phyloP scores from a whole-genome alignment of 768 basidiomycete genomes.

The Boletus speciosus region DNA sequence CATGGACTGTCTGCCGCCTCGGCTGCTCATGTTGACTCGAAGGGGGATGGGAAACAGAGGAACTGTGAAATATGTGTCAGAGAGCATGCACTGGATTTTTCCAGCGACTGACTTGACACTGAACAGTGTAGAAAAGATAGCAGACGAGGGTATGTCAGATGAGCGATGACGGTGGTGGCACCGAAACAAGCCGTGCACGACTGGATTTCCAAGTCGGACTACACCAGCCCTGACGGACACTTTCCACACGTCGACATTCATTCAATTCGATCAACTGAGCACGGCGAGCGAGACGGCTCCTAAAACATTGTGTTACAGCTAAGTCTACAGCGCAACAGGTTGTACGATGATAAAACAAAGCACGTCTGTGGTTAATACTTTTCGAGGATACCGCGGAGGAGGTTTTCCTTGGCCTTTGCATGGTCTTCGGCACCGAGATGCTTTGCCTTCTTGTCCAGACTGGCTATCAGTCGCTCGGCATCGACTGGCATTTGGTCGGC shows the following conservation, averaged over 20 bases:
- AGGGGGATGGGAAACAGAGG: background rate
- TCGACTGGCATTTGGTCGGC: slow-evolving; percentile 47
- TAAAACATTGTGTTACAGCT: background rate
- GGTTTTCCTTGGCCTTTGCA: slow-evolving; percentile 33
- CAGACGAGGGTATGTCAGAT: slow-evolving; percentile 1
- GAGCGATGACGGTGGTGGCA: slow-evolving; percentile 8
- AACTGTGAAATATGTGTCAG: slow-evolving; percentile 2
- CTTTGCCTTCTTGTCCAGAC: slow-evolving; percentile 53
- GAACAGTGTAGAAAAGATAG: background rate
- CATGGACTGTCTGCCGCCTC: slow-evolving; percentile 69
- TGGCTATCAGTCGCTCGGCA: slow-evolving; percentile 49
- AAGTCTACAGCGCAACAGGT: slow-evolving; percentile 7
- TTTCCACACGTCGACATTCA: slow-evolving; percentile 24
- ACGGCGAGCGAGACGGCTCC: background rate
- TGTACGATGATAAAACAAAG: background rate
- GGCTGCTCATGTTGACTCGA: slow-evolving; percentile 48
- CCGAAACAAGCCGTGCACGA: slow-evolving; percentile 5
- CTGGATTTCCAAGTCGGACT: slow-evolving; percentile 1
- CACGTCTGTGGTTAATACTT: slow-evolving; percentile 22
- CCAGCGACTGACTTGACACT: slow-evolving; percentile 4
- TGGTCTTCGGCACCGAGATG: slow-evolving; percentile 33
- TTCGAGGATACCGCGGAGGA: slow-evolving; percentile 33
- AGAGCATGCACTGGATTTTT: background rate
- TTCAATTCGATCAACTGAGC: background rate
- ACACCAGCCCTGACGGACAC: background rate